Base-by-base conservation (phyloP, 768 basidiomycete genomes). In the Leucosporidium yakuticum region DNA sequence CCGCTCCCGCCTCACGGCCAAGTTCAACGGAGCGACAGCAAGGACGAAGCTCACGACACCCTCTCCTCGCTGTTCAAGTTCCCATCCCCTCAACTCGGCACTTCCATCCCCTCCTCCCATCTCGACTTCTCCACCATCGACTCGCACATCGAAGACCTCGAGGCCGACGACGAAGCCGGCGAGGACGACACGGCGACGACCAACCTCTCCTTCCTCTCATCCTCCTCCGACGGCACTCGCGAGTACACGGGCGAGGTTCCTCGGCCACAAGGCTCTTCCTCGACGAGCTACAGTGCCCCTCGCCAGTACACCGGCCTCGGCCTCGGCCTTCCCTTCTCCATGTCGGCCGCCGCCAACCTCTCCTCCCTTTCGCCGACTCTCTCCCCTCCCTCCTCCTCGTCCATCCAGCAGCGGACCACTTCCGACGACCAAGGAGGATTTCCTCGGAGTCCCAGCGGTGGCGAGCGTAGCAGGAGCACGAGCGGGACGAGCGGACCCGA, bases 301-400 rank as follows among this genome's bases (percentile, higher is more conserved):
- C 55, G 66, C 2, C 66, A 60, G 32, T 73, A 67, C 63, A 55
- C 69, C 2, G 72, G 69, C 6, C 47, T 73, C 25, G 72, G 72
- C 0, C 68, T 75, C 27, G 72, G 74, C 31, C 64, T 75, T 0
- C 74, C 74, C 25, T 75, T 70, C 68, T 69, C 71, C 21, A 56
- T 64, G 29, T 72, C 70, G 2, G 67, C 70, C 17, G 44, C 68
- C 15, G 68, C 68, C 14, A 62, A 67, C 63, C 63, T 69, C 27
- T 67, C 63, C 14, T 69, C 65, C 8, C 62, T 69, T 60, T 60
- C 62, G 0, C 12, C 63, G 25, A n/a, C 58, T 54, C 12, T 31
- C 56, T 25, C 25, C 29, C 32, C 25, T 19, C 29, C 32, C 12
- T 19, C 62, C 27, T 63, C 74, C 27, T n/a, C n/a, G n/a, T n/a